Evolutionary conservation across 2,329 filamentous ascomycete species (phyloP).

Genomic region (Xylaria sp.): DNA sequence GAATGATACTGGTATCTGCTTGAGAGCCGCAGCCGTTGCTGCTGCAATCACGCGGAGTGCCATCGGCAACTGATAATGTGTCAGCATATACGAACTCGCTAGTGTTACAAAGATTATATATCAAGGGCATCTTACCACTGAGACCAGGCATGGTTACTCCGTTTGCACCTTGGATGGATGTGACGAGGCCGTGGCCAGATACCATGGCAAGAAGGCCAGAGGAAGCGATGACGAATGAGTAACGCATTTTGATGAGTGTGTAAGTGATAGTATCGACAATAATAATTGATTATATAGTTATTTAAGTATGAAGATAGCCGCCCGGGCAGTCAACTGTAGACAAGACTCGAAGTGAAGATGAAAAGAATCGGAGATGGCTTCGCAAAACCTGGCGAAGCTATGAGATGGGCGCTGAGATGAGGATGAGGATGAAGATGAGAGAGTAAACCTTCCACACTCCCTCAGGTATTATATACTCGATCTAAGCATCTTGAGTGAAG

Average conservation of each 20-base stretch:
- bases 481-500: slow-evolving; percentile 4
- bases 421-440: slow-evolving; percentile 32
- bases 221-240: slow-evolving; percentile 42
- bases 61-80: slow-evolving; percentile 62
- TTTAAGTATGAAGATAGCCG: slow-evolving; percentile 37
- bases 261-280: slow-evolving; percentile 11
- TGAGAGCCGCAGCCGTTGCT: slow-evolving; percentile 71
- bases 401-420: slow-evolving; percentile 22
- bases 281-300: slow-evolving; percentile 15
- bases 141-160: slow-evolving; percentile 50
- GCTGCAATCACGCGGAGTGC: slow-evolving; percentile 74
- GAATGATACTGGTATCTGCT: slow-evolving; percentile 76
- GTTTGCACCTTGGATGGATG: slow-evolving; percentile 48
- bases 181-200: slow-evolving; percentile 48
- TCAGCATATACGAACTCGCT: slow-evolving; percentile 12
- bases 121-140: slow-evolving; percentile 36
- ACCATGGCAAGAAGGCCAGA: slow-evolving; percentile 46
- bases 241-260: slow-evolving; percentile 44
- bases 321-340: slow-evolving; percentile 43
- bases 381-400: slow-evolving; percentile 37
- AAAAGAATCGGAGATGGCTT: slow-evolving; percentile 29
- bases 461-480: slow-evolving; percentile 21
- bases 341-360: slow-evolving; percentile 29
- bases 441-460: not conserved
- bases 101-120: not conserved